Evolutionary conservation across 371 early-diverging fungal species (phyloP), one percentile per base, ranked within the genome.

Genomic region (Zopfochytrium polystomum): DNA sequence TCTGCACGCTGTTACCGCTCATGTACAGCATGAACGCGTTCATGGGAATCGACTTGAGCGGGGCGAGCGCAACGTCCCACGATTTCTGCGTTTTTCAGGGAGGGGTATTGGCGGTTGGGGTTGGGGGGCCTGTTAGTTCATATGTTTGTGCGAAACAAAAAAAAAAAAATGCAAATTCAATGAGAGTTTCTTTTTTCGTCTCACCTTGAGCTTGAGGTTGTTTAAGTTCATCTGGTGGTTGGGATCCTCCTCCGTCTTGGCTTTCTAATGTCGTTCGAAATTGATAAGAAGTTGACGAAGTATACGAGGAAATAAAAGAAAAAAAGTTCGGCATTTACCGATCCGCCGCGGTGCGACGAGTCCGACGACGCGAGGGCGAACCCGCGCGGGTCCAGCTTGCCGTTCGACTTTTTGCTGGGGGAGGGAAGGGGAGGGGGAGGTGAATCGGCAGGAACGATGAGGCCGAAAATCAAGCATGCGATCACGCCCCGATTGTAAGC

Each of bases 21-120:
- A 98, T 98, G 80, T 90, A 97, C 44, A 96, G 82, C 98, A 98
- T 98, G 73, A 98, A 86, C 25, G 84, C 91, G 60, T 95, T 95
- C 96, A 96, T 96, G 0, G 96, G 95, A 29, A 95, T 86, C 46
- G 87, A 87, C 68, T 96, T 96, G 49, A 87, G 93, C 13, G 93
- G 91, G 0, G 85, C 86, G 60, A 91, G 79, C 0, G 98, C 95
- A n/a, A 87, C 82, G 70, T 97, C 96, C 95, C 93, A 95, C 22
- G 95, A 96, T 87, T 93, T 91, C 88, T 93, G 60, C 42, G 23
- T 22, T 9, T 29, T 11, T 32, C 7, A 52, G 27, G 43, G 6
- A 29, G 38, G 46, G 31, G 9, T 31, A n/a, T n/a, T n/a, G n/a
- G n/a, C n/a, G n/a, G n/a, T n/a, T n/a, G n/a, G n/a, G 18, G 4